Percentiles rank a stretch among this genome's conserved stretches.
These are phyloP conservation scores for Beauveria sp. DNA, from an alignment of 2,329 filamentous ascomycete species.

Conservation along the genomic window DNA sequence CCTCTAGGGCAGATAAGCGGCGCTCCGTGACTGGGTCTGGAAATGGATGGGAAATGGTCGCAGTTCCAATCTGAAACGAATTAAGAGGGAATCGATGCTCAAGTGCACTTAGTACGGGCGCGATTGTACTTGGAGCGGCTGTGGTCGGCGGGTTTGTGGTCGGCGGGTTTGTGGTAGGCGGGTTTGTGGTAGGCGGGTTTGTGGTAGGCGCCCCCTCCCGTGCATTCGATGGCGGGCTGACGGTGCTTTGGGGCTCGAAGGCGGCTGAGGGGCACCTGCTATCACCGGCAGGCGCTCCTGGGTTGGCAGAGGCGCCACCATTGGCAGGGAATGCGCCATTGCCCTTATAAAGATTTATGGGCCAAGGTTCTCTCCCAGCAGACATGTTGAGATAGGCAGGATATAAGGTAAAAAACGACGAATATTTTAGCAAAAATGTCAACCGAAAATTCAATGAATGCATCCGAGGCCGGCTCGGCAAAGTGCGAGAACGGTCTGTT, in stretches of 20 bases:
- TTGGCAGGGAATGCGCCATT: too few relatives aligned
- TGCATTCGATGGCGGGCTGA: too few relatives aligned
- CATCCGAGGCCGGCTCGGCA: background rate
- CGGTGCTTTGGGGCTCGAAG: too few relatives aligned
- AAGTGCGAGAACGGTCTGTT: background rate
- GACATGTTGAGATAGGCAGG: background rate
- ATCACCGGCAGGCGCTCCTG: too few relatives aligned
- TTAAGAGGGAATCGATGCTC: background rate
- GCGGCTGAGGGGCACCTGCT: too few relatives aligned
- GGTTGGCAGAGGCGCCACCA: too few relatives aligned
- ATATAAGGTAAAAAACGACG: background rate
- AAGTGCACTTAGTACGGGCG: background rate
- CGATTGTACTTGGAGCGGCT: too few relatives aligned
- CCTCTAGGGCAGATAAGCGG: background rate
- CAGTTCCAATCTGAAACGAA: background rate
- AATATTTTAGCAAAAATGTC: background rate
- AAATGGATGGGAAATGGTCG: background rate
- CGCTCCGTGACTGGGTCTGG: background rate
- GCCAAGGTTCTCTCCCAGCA: background rate
- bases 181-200: too few relatives aligned
- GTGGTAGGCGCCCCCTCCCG: too few relatives aligned
- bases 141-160: too few relatives aligned
- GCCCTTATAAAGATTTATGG: background rate
- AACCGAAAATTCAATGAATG: background rate
- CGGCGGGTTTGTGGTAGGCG: too few relatives aligned